phyloP scores from a whole-genome alignment of 2,329 filamentous ascomycete species.

The Ophiostoma novo-ulmi region DNA sequence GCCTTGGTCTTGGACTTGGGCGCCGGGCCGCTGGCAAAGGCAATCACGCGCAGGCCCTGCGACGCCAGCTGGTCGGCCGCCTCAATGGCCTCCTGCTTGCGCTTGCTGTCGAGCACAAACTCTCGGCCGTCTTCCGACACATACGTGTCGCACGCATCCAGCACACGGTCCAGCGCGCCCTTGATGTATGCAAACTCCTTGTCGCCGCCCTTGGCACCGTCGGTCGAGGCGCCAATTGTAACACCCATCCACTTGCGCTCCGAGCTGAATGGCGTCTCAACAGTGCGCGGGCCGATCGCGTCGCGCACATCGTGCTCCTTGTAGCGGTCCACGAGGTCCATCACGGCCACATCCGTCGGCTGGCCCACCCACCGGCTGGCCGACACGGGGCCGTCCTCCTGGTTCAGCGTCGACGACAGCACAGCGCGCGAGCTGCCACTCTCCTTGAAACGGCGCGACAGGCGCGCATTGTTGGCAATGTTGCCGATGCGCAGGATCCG shows the following conservation, averaged over 20 bases:
- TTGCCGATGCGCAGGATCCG: slow-evolving; percentile 88
- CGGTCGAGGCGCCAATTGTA: slow-evolving; percentile 58
- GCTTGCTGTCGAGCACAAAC: slow-evolving; percentile 71
- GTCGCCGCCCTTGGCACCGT: slow-evolving; percentile 47
- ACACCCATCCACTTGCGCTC: slow-evolving; percentile 99
- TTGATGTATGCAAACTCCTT: slow-evolving; percentile 91
- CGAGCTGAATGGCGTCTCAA: slow-evolving; percentile 92
- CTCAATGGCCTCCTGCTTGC: slow-evolving; percentile 66
- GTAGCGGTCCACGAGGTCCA: slow-evolving; percentile 86
- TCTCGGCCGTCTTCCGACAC: slow-evolving; percentile 81
- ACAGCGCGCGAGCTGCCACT: slow-evolving; percentile 69
- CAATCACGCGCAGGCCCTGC: slow-evolving; percentile 83
- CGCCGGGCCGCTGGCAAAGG: slow-evolving; percentile 76
- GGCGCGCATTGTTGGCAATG: slow-evolving; percentile 87
- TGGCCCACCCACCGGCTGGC: slow-evolving; percentile 94
- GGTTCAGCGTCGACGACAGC: slow-evolving; percentile 74
- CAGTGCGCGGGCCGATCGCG: slow-evolving; percentile 71
- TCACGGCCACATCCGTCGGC: slow-evolving; percentile 93
- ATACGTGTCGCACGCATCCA: slow-evolving; percentile 86
- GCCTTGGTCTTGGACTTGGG: slow-evolving; percentile 35
- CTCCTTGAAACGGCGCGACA: slow-evolving; percentile 67
- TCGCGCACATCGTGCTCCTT: slow-evolving; percentile 88
- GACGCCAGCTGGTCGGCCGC: slow-evolving; percentile 84
- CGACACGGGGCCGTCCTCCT: slow-evolving; percentile 50
- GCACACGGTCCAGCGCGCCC: slow-evolving; percentile 80